phyloP scores from a whole-genome alignment of 305 asterid genomes.

The Fraxinus albicans region DNA sequence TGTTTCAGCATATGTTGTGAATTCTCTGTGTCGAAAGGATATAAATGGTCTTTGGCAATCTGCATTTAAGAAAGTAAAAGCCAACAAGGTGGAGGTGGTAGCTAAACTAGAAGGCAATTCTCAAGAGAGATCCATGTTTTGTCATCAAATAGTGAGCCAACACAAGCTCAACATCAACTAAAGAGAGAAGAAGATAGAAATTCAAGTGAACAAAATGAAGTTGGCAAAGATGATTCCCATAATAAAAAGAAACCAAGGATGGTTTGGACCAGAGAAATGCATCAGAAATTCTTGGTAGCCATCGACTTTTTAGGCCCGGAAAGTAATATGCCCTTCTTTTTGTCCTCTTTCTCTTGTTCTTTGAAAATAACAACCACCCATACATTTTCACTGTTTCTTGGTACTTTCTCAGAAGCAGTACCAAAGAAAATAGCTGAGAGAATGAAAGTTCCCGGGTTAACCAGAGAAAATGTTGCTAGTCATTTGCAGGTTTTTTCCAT shows the following conservation, averaged over 20 bases:
- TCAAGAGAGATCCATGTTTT: slow-evolving; percentile 10
- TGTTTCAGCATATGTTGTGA: slow-evolving; percentile 40
- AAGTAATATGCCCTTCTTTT: slow-evolving; percentile 33
- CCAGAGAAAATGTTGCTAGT: slow-evolving; percentile 80
- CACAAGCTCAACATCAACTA: neutral
- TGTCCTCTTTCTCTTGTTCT: neutral
- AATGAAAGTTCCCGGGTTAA: slow-evolving; percentile 67
- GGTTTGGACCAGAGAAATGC: slow-evolving; percentile 67
- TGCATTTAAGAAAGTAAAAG: slow-evolving; percentile 37
- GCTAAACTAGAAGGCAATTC: slow-evolving; percentile 20
- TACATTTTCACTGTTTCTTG: neutral
- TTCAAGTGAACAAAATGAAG: slow-evolving; percentile 22
- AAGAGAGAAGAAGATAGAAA: slow-evolving; percentile 23
- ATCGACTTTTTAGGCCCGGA: slow-evolving; percentile 47
- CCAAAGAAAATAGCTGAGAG: slow-evolving; percentile 72
- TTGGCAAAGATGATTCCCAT: slow-evolving; percentile 25
- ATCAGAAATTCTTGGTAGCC: slow-evolving; percentile 62
- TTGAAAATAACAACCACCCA: neutral
- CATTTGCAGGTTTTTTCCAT: slow-evolving; percentile 68
- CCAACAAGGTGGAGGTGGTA: slow-evolving; percentile 11
- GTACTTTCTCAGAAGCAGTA: slow-evolving; percentile 48
- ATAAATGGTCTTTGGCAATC: slow-evolving; percentile 44
- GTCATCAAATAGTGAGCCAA: slow-evolving; percentile 21
- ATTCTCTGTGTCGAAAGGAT: slow-evolving; percentile 27
- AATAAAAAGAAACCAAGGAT: slow-evolving; percentile 52